Conservation (phyloP, 139 green algal genomes). For the Coelastrella sp. region DNA sequence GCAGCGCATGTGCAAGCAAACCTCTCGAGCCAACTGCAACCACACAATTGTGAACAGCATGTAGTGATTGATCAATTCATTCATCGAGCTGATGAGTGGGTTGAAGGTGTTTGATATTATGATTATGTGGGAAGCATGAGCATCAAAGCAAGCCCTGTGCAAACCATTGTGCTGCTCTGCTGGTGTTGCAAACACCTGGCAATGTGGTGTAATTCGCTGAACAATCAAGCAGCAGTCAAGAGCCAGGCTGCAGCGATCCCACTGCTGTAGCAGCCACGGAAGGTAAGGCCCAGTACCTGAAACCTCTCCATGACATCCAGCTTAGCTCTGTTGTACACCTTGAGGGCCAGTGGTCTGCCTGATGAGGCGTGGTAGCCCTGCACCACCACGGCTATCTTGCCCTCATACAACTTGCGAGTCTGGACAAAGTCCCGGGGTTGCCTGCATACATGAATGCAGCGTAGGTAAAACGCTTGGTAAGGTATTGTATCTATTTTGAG, state of each 20-base stretch:
- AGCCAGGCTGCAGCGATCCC: slow-evolving; percentile 43
- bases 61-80: no score
- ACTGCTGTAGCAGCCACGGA: slow-evolving; percentile 7
- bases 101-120: no score
- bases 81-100: no score
- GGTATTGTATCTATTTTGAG: background rate
- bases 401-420: slow-evolving; percentile 67
- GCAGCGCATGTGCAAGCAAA: slow-evolving; percentile 69
- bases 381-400: slow-evolving; percentile 58
- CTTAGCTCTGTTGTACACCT: slow-evolving; percentile 64
- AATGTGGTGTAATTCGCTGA: no score
- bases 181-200: no score
- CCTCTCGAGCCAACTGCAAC: slow-evolving; percentile 62
- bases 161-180: no score
- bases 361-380: slow-evolving; percentile 56
- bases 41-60: no score
- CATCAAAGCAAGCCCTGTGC: no score
- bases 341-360: slow-evolving; percentile 61
- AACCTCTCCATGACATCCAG: slow-evolving; percentile 68
- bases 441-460: slow-evolving; percentile 36
- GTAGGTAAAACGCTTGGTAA: background rate
- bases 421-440: slow-evolving; percentile 59
- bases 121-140: no score
- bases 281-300: slow-evolving; percentile 42
- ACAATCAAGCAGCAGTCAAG: no score